Evolutionary conservation across 176 grass and related monocot genomes (phyloP).

Genomic region (Bothriochloa decipiens): DNA sequence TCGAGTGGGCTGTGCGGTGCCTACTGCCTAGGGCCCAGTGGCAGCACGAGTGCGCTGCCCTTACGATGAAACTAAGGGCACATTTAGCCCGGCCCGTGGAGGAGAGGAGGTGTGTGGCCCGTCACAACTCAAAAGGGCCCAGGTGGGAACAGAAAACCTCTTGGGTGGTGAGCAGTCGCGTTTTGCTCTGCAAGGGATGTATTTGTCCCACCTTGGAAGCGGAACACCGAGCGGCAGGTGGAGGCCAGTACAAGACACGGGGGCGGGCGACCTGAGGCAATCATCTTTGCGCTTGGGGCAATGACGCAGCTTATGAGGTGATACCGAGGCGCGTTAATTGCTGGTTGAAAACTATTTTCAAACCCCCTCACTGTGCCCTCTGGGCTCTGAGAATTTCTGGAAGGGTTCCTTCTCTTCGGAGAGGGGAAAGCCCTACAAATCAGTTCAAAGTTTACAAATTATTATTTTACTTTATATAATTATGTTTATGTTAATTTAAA

Average conservation of each 20-base stretch:
- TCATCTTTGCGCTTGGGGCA: conserved; percentile 84
- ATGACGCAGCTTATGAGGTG: conserved; percentile 85
- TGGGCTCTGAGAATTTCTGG: conserved; percentile 60
- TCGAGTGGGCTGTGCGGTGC: neutral
- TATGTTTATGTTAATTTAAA: too few relatives aligned
- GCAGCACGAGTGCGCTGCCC: neutral
- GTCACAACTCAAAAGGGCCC: neutral
- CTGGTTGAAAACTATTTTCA: conserved; percentile 91
- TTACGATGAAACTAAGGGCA: neutral
- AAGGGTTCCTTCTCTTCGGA: conserved; percentile 43
- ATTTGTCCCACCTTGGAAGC: conserved; percentile 27
- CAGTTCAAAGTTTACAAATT: too few relatives aligned
- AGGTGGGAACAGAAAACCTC: neutral
- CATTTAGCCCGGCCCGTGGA: neutral
- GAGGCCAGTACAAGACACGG: neutral
- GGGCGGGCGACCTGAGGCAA: accelerated
- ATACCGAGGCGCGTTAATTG: conserved; percentile 89
- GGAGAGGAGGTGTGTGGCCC: neutral
- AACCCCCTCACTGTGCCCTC: conserved; percentile 66
- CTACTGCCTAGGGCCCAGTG: neutral
- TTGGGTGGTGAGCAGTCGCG: neutral
- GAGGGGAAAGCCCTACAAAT: conserved; percentile 46
- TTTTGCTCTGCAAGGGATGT: neutral
- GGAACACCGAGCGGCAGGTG: neutral
- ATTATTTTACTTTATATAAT: too few relatives aligned